These are phyloP conservation scores for Candida michaelii DNA, from an alignment of 805 yeast species.

Conservation along the genomic window DNA sequence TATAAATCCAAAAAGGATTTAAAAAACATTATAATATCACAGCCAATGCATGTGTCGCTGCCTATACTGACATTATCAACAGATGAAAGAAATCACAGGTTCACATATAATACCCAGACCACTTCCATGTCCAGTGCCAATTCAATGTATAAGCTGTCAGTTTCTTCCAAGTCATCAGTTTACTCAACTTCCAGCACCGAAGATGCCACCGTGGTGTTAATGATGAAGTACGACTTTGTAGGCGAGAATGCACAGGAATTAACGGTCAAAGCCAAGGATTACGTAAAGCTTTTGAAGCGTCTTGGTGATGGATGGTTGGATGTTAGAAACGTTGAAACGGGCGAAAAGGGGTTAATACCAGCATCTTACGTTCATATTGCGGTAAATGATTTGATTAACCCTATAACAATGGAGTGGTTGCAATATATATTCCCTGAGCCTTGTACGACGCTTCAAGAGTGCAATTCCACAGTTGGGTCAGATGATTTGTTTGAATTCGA, in stretches of 20 bases:
- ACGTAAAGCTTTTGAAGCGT: conserved; percentile 31
- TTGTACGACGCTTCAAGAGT: too few relatives aligned
- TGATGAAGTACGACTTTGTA: conserved; percentile 30
- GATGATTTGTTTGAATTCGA: conserved; percentile 17
- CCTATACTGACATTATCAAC: not conserved
- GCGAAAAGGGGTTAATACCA: conserved; percentile 33
- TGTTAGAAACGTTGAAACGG: conserved; percentile 28
- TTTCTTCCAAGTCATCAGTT: conserved; percentile 2
- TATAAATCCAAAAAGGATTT: conserved; percentile 24
- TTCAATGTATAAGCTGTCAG: not conserved
- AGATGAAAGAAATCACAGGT: not conserved
- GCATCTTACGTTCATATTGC: conserved; percentile 40
- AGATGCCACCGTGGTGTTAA: conserved; percentile 22
- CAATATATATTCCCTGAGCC: conserved; percentile 9
- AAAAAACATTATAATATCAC: conserved; percentile 23
- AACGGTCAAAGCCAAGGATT: conserved; percentile 25
- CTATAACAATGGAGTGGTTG: conserved; percentile 34
- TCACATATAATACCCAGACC: not conserved
- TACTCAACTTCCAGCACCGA: not conserved
- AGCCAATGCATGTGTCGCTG: conserved; percentile 13
- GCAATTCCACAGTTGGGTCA: conserved; percentile 1
- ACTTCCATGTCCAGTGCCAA: not conserved
- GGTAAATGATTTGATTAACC: conserved; percentile 36
- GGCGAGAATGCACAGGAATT: conserved; percentile 30
- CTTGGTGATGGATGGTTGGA: conserved; percentile 43